Conservation (phyloP, 1,284 basidiomycete genomes). For the Apiotrichum porosum region DNA sequence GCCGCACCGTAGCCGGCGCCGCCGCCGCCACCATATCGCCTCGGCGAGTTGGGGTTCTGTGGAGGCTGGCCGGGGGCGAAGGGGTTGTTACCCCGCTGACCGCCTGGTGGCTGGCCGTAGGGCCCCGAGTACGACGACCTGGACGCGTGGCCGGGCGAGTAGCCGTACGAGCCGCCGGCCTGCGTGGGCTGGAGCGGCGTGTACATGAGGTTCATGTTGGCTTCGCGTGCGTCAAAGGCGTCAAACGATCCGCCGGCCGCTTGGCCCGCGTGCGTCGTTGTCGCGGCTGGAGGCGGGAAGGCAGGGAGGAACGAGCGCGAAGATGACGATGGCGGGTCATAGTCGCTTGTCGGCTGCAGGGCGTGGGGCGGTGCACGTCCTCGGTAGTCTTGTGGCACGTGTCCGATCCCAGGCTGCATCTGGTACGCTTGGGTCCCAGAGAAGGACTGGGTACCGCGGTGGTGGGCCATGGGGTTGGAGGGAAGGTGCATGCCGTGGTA, state of each 20-base stretch:
- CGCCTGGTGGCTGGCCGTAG: constrained; percentile 16
- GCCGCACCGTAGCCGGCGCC: constrained; percentile 3
- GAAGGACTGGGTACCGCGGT: constrained; percentile 23
- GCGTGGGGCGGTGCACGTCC: constrained; percentile 1
- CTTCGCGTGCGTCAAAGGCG: constrained; percentile 36
- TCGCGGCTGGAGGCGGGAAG: constrained; percentile 46
- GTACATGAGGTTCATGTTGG: constrained; percentile 40
- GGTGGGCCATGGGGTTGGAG: constrained; percentile 12
- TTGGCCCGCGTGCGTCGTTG: constrained; percentile 5
- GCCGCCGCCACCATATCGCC: constrained; percentile 7
- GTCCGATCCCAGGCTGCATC: constrained; percentile 42
- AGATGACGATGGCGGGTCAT: constrained; percentile 23
- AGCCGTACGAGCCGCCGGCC: constrained; percentile 10
- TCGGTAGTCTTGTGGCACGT: constrained; percentile 21
- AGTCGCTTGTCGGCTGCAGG: constrained; percentile 24
- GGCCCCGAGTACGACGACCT: constrained; percentile 40
- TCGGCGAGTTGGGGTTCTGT: constrained; percentile 4
- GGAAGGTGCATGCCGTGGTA: constrained; percentile 13
- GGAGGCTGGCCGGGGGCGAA: constrained; percentile 5
- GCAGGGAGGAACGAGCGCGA: constrained; percentile 36
- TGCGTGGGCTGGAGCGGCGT: constrained; percentile 42
- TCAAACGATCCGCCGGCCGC: constrained; percentile 30
- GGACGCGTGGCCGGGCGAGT: constrained; percentile 25
- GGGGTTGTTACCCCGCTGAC: constrained; percentile 6
- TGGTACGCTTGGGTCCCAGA: constrained; percentile 30